Base-by-base conservation (phyloP, 495 filamentous ascomycete genomes). In the Mytilinidion resinicola region DNA sequence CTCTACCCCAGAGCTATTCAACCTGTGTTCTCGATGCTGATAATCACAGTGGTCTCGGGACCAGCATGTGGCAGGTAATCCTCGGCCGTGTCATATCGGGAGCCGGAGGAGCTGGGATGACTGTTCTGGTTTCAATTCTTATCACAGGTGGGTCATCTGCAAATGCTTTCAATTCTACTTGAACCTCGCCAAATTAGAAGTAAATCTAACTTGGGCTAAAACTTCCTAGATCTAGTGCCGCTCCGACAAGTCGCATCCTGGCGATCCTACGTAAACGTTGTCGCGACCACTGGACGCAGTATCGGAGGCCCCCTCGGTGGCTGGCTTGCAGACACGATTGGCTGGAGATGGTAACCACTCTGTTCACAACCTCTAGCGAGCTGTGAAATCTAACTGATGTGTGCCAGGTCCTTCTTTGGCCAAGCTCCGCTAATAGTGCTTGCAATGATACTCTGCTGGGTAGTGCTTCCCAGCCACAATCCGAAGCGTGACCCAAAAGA, bases 181-280 rank as follows among this genome's bases (percentile, higher is more conserved):
- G 25, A 6, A 30, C 6, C 25, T 30, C 25, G 6, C 2, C 3
- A 30, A 30, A 2, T 44, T 14, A 1, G 30, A 12, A 19, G 3
- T 56, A 36, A 5, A 21, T 4, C 17, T 15, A 9, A 0, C 39
- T 30, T 30, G 2, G 25, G 25, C 25, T 30, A 6, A 30, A 1
- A 19, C 14, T 37, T 25, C 6, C 52, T 52, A 76, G 85, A 89
- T 57, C 72, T 87, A 4, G 77, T 87, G 1, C 82, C 84, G 9
- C 69, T 80, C n/a, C 74, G 81, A n/a, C 81, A 89, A n/a, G 74
- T 87, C 0, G 85, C 83, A 8, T 71, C 75, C 10, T 89, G 82
- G 83, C 75, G 83, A 46, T 79, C 82, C 9, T 86, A 85, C 65
- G 74, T 86, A 20, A 88, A 89, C 57, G 75, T 87, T 11, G 72